phyloP scores from a whole-genome alignment of 495 filamentous ascomycete species.

The Daldinia childiae region DNA sequence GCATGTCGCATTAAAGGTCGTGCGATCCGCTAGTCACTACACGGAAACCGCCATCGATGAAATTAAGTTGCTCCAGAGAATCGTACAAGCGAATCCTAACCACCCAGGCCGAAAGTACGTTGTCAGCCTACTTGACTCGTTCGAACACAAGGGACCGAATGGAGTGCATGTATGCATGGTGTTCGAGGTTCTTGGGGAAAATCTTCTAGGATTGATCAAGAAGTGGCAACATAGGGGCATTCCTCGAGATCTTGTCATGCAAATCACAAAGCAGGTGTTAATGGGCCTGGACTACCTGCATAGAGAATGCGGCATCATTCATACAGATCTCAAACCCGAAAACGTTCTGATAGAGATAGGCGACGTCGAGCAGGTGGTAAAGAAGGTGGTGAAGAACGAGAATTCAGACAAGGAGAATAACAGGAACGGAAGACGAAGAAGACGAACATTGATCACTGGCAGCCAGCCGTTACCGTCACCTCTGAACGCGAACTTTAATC shows the following conservation, averaged over 20 bases:
- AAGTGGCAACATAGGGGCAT: slow-evolving; percentile 98
- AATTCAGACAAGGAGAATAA: slow-evolving; percentile 85
- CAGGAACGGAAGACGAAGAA: slow-evolving; percentile 89
- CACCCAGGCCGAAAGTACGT: slow-evolving; percentile 95
- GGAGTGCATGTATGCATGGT: slow-evolving; percentile 99
- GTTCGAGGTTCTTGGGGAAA: slow-evolving; percentile 97
- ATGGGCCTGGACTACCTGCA: slow-evolving; percentile 96
- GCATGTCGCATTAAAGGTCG: slow-evolving; percentile 97
- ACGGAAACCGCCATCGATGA: slow-evolving; percentile 99
- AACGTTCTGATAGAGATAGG: slow-evolving; percentile 99
- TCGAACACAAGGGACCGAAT: slow-evolving; percentile 97
- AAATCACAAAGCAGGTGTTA: slow-evolving; percentile 98
- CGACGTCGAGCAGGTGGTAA: slow-evolving; percentile 95
- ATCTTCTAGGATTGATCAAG: slow-evolving; percentile 95
- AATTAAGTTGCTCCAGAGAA: slow-evolving; percentile 96
- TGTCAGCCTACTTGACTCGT: slow-evolving; percentile 93
- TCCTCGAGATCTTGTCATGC: slow-evolving; percentile 93
- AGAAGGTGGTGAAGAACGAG: slow-evolving; percentile 91
- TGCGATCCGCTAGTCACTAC: slow-evolving; percentile 96
- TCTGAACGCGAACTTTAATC: slow-evolving; percentile 88
- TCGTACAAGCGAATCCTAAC: slow-evolving; percentile 91
- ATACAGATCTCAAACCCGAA: slow-evolving; percentile 97
- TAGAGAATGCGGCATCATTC: slow-evolving; percentile 98
- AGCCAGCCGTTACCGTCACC: slow-evolving; percentile 96
- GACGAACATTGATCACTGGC: slow-evolving; percentile 94